phyloP scores from a whole-genome alignment of 2,329 filamentous ascomycete species.

The Microsporum canis region DNA sequence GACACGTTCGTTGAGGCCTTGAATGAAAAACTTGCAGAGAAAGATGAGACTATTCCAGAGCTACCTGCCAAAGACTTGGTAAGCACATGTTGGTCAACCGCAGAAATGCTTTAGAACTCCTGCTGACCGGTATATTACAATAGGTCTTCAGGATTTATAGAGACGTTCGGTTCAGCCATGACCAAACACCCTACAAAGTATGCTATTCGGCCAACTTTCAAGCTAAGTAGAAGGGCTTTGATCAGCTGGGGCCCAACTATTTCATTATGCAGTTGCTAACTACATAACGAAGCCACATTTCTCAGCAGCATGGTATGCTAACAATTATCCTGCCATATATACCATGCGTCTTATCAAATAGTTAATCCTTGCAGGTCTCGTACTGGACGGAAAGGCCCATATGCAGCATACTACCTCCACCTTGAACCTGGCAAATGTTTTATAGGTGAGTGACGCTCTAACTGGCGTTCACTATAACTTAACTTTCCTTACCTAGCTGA shows the following conservation, averaged over 20 bases:
- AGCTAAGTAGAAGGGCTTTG: background rate
- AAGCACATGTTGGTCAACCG: conserved; percentile 17
- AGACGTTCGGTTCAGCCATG: conserved; percentile 72
- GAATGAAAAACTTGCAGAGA: conserved; percentile 56
- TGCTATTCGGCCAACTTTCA: conserved; percentile 14
- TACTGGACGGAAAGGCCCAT: conserved; percentile 75
- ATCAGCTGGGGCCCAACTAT: no score
- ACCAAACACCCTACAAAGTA: conserved; percentile 82
- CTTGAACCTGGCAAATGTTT: conserved; percentile 61
- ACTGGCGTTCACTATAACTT: background rate
- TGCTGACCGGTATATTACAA: background rate
- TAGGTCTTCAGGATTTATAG: conserved; percentile 75
- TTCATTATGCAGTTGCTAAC: background rate
- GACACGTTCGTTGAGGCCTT: conserved; percentile 63
- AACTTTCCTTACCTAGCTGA: background rate
- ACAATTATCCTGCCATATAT: conserved; percentile 7
- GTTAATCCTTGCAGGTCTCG: conserved; percentile 47
- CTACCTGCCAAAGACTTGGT: conserved; percentile 73
- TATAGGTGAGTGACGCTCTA: conserved; percentile 46
- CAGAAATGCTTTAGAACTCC: background rate
- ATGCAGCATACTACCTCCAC: conserved; percentile 82
- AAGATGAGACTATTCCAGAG: conserved; percentile 75
- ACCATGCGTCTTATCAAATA: conserved; percentile 9
- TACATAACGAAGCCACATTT: conserved; percentile 54
- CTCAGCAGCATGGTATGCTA: conserved; percentile 60